Evolutionary conservation across 371 early-diverging fungal species (phyloP), one percentile per base, ranked within the genome.

Genomic region (Syncephalastrum racemosum): DNA sequence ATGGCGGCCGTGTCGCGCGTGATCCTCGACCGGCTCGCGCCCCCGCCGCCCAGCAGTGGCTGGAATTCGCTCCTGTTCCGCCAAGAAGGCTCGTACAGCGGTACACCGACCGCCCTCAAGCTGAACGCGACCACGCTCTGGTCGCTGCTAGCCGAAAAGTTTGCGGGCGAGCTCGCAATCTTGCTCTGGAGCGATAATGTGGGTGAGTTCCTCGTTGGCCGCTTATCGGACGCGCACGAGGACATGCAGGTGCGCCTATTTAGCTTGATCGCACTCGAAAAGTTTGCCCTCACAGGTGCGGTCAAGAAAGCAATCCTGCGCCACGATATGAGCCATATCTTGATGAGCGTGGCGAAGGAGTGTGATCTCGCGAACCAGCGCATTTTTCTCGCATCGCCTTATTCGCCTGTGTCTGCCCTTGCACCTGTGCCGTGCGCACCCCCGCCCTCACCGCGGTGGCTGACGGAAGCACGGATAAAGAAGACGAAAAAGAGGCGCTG

Each of bases 141-240:
- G 79, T 62, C 68, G 25, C 50, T 75, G 0, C 44, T 79, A 13
- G 79, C 79, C 1, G 74, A 79, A 18, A 70, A 69, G 44, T 74
- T 68, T 56, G 79, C 79, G 2, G 79, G 79, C 13, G 79, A 79
- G 44, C 56, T 75, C 53, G 62, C 67, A 24, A 40, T 60, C n/a
- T 42, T 63, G 4, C 39, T 79, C 7, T 79, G 70, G 67, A 56
- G 62, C 15, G 57, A 72, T n/a, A 57, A 66, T 23, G 74, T 79
- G 12, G 68, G 71, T 12, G 59, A 69, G 41, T 47, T 70, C 8
- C 31, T 79, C 43, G 39, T 75, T 4, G 60, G 59, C 40, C 54
- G 66, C 2, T 50, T 79, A 16, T 55, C 63, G 0, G 67, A 71
- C 50, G 50, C 62, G 0, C 51, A 70, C 4, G 73, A 73, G 22